Percentiles rank a stretch among this genome's conserved stretches.
These are phyloP conservation scores for Pyricularia sp. DNA, from an alignment of 2,329 filamentous ascomycete genomes.

Conservation along the genomic window DNA sequence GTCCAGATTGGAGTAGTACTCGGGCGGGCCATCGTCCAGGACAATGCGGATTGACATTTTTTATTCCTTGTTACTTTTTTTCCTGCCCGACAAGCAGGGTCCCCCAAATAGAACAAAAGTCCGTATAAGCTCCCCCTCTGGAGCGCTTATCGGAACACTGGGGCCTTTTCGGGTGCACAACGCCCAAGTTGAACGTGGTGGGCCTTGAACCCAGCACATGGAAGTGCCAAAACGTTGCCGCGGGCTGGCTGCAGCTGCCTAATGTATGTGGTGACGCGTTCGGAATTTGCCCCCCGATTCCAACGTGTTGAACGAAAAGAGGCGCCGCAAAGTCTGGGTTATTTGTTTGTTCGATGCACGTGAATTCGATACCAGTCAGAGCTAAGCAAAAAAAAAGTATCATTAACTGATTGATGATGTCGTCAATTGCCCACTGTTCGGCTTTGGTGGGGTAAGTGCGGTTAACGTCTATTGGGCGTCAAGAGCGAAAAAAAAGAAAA, in stretches of 20 bases:
- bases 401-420: not conserved
- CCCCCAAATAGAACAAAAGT: not conserved
- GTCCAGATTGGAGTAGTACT: conserved; percentile 76
- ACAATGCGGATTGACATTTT: conserved; percentile 58
- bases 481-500: not conserved
- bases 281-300: not conserved
- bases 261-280: not conserved
- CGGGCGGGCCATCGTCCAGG: conserved; percentile 51
- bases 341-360: not conserved
- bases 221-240: not conserved
- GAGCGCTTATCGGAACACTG: not conserved
- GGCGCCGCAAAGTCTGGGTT: not conserved
- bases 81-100: not conserved
- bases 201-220: not conserved
- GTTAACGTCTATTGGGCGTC: not conserved
- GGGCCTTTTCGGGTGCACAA: not conserved
- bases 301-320: not conserved
- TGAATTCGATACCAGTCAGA: not conserved
- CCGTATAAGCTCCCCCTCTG: not conserved
- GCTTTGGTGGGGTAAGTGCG: not conserved
- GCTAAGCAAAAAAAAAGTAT: not conserved
- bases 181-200: not conserved
- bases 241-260: not conserved
- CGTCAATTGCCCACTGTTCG: not conserved
- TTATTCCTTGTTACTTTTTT: conserved; percentile 22